Percentiles rank a stretch among this genome's conserved stretches.
Evolutionary conservation across 192 early-diverging fungal species (phyloP).

Genomic region (Coemansia asiatica): DNA sequence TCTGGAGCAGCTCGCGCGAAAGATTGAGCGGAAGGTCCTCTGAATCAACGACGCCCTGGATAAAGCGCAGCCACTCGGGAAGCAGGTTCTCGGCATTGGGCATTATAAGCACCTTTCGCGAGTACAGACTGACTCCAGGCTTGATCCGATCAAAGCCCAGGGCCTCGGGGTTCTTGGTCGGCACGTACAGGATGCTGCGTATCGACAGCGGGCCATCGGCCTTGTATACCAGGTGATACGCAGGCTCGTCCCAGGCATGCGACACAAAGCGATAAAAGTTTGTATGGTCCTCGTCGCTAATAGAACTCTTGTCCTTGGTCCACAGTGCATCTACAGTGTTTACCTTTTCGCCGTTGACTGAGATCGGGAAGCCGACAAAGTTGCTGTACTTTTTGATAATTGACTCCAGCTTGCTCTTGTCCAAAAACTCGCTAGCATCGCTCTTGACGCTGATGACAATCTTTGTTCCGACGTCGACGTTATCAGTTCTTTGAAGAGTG

Average conservation of each 20-base stretch:
- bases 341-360: constrained; percentile 77
- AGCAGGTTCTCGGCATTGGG: constrained; percentile 85
- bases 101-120: constrained; percentile 95
- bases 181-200: constrained; percentile 83
- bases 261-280: constrained; percentile 85
- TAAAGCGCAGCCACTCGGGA: constrained; percentile 86
- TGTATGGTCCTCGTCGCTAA: constrained; percentile 81
- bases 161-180: constrained; percentile 60
- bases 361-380: constrained; percentile 98
- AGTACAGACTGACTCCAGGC: constrained; percentile 88
- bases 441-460: constrained; percentile 91
- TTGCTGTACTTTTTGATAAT: constrained; percentile 89
- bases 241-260: constrained; percentile 70
- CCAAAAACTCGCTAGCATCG: constrained; percentile 80
- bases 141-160: constrained; percentile 59
- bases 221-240: constrained; percentile 85
- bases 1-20: constrained; percentile 95
- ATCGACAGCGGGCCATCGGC: constrained; percentile 95
- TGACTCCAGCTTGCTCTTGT: constrained; percentile 62
- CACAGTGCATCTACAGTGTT: constrained; percentile 95
- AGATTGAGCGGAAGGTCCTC: constrained; percentile 98
- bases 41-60: constrained; percentile 92
- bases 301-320: constrained; percentile 76
- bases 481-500: constrained; percentile 87
- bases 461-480: constrained; percentile 90